A percentile compares a stretch with the other conserved stretches of the same genome.
Conservation (phyloP, 306 rosid species). For the Castanea crenata region DNA sequence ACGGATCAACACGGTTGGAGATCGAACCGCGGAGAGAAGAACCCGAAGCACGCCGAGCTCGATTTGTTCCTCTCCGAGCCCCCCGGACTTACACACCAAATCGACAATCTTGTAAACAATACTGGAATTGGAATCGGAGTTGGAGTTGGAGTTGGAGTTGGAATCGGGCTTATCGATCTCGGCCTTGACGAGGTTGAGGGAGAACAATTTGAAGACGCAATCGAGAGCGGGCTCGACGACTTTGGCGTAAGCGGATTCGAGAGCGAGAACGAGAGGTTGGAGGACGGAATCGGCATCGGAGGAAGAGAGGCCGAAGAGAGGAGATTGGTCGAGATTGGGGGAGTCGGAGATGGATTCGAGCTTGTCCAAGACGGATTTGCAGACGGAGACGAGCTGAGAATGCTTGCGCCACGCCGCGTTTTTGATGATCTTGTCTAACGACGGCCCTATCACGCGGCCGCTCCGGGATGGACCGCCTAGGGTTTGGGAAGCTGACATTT, state of each 20-base stretch:
- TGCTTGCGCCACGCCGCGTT: conserved; percentile 99
- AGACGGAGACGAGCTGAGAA: conserved; percentile 83
- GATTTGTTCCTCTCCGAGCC: conserved; percentile 78
- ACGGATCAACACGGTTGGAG: conserved; percentile 74
- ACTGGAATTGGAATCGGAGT: conserved; percentile 20
- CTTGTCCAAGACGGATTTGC: conserved; percentile 87
- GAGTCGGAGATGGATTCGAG: conserved; percentile 69
- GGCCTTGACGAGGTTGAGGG: conserved; percentile 72
- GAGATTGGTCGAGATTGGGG: conserved; percentile 39
- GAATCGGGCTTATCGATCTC: conserved; percentile 62
- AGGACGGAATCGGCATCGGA: conserved; percentile 72
- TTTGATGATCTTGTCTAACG: conserved; percentile 89
- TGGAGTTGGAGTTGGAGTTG: conserved; percentile 11
- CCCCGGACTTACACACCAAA: conserved; percentile 72
- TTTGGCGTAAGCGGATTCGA: conserved; percentile 74
- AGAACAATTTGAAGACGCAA: conserved; percentile 82
- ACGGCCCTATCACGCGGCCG: conserved; percentile 87
- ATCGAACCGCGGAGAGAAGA: conserved; percentile 77
- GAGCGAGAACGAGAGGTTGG: conserved; percentile 74
- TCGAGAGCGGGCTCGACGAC: conserved; percentile 97
- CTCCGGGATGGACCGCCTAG: conserved; percentile 88
- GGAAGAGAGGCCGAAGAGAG: conserved; percentile 59
- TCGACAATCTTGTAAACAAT: conserved; percentile 45
- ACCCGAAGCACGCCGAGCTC: conserved; percentile 83
- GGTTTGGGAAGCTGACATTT: conserved; percentile 89